Percentiles rank a stretch among this genome's conserved stretches.
Conservation (phyloP, 768 basidiomycete species). For the Suillus placidus region DNA sequence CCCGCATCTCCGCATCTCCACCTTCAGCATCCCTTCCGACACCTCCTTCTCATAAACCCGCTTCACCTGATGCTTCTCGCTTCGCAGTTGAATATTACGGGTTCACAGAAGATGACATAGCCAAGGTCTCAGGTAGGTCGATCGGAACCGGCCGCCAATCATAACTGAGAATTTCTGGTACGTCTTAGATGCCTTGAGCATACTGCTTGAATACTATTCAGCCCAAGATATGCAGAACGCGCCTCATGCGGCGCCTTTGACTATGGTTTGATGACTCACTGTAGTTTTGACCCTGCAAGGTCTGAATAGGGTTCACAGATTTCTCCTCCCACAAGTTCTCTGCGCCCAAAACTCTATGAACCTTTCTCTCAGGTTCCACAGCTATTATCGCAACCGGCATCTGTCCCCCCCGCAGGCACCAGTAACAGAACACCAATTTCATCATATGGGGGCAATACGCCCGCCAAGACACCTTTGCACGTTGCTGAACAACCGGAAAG, state of each 20-base stretch:
- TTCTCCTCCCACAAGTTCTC: constrained; percentile 46
- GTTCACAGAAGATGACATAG: constrained; percentile 61
- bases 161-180: constrained; percentile 11
- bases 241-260: constrained; percentile 53
- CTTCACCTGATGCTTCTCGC: constrained; percentile 69
- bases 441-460: constrained; percentile 60
- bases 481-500: constrained; percentile 14
- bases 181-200: constrained; percentile 57
- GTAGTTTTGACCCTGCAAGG: not conserved
- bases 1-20: constrained; percentile 69
- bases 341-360: constrained; percentile 43
- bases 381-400: constrained; percentile 16
- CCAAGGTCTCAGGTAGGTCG: constrained; percentile 59
- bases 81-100: constrained; percentile 69
- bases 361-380: constrained; percentile 38
- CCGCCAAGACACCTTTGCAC: constrained; percentile 37
- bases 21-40: constrained; percentile 80
- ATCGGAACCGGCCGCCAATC: constrained; percentile 3
- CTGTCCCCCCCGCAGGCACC: constrained; percentile 30
- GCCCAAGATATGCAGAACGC: constrained; percentile 57
- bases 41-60: constrained; percentile 75
- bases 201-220: constrained; percentile 74
- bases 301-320: constrained; percentile 41
- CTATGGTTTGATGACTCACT: constrained; percentile 45
- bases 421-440: constrained; percentile 58